A percentile compares a stretch with the other conserved stretches of the same genome.
phyloP scores from a whole-genome alignment of 108 stramenopile genomes.

The Pseudonitzschia delicatissima region DNA sequence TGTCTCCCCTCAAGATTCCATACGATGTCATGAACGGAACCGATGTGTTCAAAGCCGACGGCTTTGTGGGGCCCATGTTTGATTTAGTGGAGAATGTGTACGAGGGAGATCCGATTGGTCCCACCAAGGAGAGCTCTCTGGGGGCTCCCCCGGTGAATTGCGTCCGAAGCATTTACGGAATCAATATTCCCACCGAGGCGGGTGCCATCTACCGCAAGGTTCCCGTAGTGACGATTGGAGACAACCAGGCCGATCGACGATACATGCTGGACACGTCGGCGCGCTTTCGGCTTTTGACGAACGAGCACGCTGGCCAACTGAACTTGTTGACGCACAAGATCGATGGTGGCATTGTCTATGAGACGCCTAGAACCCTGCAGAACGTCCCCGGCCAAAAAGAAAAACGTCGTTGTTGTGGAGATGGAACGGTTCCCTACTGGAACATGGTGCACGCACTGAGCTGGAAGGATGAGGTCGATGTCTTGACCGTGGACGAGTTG shows the following conservation, averaged over 20 bases:
- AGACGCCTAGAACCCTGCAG: constrained; percentile 29
- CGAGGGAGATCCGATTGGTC: constrained; percentile 26
- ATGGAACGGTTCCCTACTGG: constrained; percentile 60
- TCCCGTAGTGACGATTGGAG: constrained; percentile 18
- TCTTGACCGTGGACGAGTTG: constrained; percentile 49
- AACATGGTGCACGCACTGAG: constrained; percentile 36
- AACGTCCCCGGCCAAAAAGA: constrained; percentile 20
- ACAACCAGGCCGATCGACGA: constrained; percentile 5
- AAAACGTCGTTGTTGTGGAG: constrained; percentile 29
- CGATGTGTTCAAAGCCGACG: constrained; percentile 31
- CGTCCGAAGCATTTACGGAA: constrained; percentile 54
- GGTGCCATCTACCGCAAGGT: constrained; percentile 40
- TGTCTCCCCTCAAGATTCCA: neutral
- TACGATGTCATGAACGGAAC: constrained; percentile 19
- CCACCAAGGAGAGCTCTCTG: constrained; percentile 10
- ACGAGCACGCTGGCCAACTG: neutral
- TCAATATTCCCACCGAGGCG: constrained; percentile 54
- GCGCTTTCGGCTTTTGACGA: neutral
- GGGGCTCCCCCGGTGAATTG: constrained; percentile 55
- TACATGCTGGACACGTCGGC: constrained; percentile 40
- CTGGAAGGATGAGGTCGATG: constrained; percentile 29
- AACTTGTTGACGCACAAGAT: constrained; percentile 5
- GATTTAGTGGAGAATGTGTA: constrained; percentile 13
- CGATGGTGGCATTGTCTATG: constrained; percentile 33
- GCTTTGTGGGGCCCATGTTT: constrained; percentile 15